These are phyloP conservation scores for Amniculicola lignicola DNA, from an alignment of 495 filamentous ascomycete species.

Conservation along the genomic window DNA sequence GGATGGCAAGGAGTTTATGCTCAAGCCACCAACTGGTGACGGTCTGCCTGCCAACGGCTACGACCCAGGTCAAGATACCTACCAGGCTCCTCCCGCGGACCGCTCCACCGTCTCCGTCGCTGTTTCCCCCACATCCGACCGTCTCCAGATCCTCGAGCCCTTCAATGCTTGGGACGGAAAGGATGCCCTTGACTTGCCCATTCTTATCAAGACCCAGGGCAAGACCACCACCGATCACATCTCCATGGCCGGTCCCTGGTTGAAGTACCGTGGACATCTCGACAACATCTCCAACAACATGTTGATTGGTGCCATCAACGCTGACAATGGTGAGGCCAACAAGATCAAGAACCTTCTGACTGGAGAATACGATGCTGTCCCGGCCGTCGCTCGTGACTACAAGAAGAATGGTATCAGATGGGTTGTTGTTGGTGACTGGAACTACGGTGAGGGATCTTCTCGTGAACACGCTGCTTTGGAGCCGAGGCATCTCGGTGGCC, in stretches of 20 bases:
- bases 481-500: slow-evolving; percentile 93
- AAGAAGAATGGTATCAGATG: slow-evolving; percentile 93
- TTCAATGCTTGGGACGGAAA: slow-evolving; percentile 93
- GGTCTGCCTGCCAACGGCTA: slow-evolving; percentile 80
- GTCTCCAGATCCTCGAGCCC: slow-evolving; percentile 85
- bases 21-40: slow-evolving; percentile 73
- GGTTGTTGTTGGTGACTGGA: slow-evolving; percentile 99
- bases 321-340: slow-evolving; percentile 95
- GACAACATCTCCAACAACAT: slow-evolving; percentile 99
- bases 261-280: slow-evolving; percentile 99
- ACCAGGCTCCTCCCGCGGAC: slow-evolving; percentile 90
- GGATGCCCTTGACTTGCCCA: slow-evolving; percentile 81
- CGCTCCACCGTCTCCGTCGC: slow-evolving; percentile 68
- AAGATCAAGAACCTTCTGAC: slow-evolving; percentile 91
- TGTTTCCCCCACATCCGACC: slow-evolving; percentile 86
- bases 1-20: slow-evolving; percentile 94
- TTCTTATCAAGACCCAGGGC: slow-evolving; percentile 95
- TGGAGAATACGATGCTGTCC: slow-evolving; percentile 80
- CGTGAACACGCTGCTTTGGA: slow-evolving; percentile 98
- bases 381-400: slow-evolving; percentile 94
- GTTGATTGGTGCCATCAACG: slow-evolving; percentile 96
- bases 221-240: slow-evolving; percentile 99
- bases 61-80: slow-evolving; percentile 91
- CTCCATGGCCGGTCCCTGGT: slow-evolving; percentile 98
- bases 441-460: slow-evolving; percentile 96